phyloP scores from a whole-genome alignment of 805 yeast species.

The Cyberlindnera euphorbiae region DNA sequence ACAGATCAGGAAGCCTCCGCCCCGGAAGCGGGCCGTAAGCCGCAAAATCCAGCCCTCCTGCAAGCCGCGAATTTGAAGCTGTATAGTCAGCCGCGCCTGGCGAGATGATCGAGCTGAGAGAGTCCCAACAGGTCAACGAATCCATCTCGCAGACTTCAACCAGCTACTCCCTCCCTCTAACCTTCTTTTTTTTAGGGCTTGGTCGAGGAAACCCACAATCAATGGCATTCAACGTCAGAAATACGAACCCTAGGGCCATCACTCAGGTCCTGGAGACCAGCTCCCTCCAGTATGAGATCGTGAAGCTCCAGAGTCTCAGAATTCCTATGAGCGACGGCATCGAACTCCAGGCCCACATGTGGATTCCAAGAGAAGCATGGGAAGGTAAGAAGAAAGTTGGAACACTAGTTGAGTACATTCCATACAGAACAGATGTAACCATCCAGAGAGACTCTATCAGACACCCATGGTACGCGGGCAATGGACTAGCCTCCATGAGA shows the following conservation, averaged over 20 bases:
- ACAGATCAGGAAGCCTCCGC: too few species aligned
- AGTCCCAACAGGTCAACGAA: too few species aligned
- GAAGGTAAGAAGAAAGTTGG: conserved; percentile 30
- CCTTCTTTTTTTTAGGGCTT: too few species aligned
- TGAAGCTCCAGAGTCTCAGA: conserved; percentile 32
- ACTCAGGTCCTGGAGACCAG: conserved; percentile 22
- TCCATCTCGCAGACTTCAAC: too few species aligned
- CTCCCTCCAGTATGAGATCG: conserved; percentile 27
- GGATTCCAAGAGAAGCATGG: conserved; percentile 38
- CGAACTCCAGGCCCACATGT: conserved; percentile 36
- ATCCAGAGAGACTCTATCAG: conserved; percentile 40
- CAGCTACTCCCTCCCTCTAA: too few species aligned
- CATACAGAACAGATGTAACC: conserved; percentile 42
- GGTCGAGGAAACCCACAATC: too few species aligned
- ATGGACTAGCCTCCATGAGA: conserved; percentile 40
- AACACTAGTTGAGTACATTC: conserved; percentile 39
- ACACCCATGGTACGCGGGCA: conserved; percentile 43
- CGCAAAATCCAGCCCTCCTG: too few species aligned
- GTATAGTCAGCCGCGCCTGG: too few species aligned
- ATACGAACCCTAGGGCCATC: conserved; percentile 26
- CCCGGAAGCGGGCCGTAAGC: too few species aligned
- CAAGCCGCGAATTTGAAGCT: too few species aligned
- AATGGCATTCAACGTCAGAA: conserved; percentile 41
- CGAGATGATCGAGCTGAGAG: too few species aligned
- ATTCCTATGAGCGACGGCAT: conserved; percentile 38